Evolutionary conservation across 2,329 filamentous ascomycete species (phyloP).

Genomic region (Cylindrodendrum hubeiense): DNA sequence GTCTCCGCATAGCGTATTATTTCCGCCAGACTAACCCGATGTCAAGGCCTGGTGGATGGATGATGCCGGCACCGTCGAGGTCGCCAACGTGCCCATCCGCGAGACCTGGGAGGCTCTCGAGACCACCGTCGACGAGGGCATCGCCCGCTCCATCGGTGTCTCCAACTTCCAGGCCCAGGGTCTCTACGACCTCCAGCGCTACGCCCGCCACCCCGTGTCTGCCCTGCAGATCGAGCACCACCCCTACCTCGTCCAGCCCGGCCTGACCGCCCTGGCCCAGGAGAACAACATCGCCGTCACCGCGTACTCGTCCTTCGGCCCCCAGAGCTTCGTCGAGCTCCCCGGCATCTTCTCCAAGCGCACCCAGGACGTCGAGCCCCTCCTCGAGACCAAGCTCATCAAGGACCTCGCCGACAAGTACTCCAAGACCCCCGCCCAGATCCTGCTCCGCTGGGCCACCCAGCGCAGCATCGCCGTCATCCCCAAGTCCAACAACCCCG

Average conservation of each 20-base stretch:
- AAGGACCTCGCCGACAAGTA: conserved; percentile 66
- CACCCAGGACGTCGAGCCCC: conserved; percentile 41
- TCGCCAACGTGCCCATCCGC: conserved; percentile 74
- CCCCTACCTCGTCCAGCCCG: conserved; percentile 73
- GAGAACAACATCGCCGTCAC: conserved; percentile 70
- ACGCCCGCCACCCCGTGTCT: conserved; percentile 66
- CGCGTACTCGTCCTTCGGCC: conserved; percentile 76
- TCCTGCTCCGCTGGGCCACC: conserved; percentile 76
- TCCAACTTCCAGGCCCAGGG: conserved; percentile 78
- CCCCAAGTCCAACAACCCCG: conserved; percentile 70
- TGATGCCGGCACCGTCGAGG: conserved; percentile 61
- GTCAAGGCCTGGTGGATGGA: conserved; percentile 53
- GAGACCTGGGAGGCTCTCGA: conserved; percentile 87
- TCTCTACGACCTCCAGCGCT: conserved; percentile 71
- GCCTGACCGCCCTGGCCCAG: conserved; percentile 68
- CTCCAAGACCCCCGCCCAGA: conserved; percentile 71
- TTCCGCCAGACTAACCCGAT: background rate
- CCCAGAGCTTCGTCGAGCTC: conserved; percentile 57
- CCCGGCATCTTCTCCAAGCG: conserved; percentile 43
- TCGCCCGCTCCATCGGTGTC: conserved; percentile 80
- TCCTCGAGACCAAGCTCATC: conserved; percentile 54
- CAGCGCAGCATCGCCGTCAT: conserved; percentile 74
- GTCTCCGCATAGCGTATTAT: background rate
- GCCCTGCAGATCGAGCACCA: conserved; percentile 77
- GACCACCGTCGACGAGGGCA: conserved; percentile 72